Conservation (phyloP, 1,139 yeast genomes). For the Groenewaldozyma auringiensis region DNA sequence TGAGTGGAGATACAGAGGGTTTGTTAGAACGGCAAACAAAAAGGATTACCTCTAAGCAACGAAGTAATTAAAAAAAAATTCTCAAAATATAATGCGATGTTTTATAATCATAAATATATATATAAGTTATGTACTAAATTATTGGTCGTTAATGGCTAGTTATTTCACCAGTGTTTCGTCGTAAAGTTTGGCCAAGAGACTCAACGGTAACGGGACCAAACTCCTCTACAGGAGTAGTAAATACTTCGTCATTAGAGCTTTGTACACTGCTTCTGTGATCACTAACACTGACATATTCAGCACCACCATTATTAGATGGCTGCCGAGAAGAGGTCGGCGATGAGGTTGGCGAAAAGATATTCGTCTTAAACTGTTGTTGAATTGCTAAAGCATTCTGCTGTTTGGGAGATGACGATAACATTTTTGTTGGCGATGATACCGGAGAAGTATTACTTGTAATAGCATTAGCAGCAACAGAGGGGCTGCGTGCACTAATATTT, state of each 20-base stretch:
- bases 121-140: neutral
- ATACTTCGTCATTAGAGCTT: neutral
- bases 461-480: neutral
- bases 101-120: neutral
- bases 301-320: neutral
- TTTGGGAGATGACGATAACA: neutral
- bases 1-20: conserved; percentile 92
- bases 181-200: conserved; percentile 36
- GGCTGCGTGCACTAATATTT: neutral
- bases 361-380: neutral
- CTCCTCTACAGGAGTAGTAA: conserved; percentile 8
- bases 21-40: conserved; percentile 89
- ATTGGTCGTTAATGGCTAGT: conserved; percentile 11
- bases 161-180: conserved; percentile 36
- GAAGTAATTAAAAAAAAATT: neutral
- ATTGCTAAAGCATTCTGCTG: neutral
- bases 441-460: conserved; percentile 8
- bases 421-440: neutral
- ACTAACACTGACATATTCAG: neutral
- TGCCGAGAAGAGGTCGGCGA: neutral
- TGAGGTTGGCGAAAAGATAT: neutral
- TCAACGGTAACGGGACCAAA: conserved; percentile 26
- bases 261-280: neutral
- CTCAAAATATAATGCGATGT: neutral
- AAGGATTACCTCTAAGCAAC: conserved; percentile 60